Percentiles rank a stretch among this genome's conserved stretches.
These are phyloP conservation scores for Colletotrichum truncatum DNA, from an alignment of 2,329 filamentous ascomycete species.

Conservation along the genomic window DNA sequence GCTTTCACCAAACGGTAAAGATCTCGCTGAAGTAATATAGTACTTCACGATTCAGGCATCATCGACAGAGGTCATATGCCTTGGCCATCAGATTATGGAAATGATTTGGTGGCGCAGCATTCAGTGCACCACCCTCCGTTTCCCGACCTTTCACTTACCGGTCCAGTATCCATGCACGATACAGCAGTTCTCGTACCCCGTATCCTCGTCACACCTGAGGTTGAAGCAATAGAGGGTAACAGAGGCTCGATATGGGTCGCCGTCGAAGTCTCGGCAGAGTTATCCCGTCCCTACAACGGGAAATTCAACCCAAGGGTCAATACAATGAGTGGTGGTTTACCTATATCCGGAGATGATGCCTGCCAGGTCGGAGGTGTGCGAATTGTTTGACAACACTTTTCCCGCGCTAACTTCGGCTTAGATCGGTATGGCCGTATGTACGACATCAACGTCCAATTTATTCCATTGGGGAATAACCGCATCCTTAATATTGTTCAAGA, in stretches of 20 bases:
- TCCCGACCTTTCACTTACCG: not conserved
- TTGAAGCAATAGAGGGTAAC: constrained; percentile 43
- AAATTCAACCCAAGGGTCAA: not conserved
- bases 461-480: constrained; percentile 52
- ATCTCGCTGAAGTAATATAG: not conserved
- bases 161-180: not conserved
- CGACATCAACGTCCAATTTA: constrained; percentile 56
- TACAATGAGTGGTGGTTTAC: not conserved
- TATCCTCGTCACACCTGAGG: constrained; percentile 54
- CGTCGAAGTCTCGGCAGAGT: constrained; percentile 55
- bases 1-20: not conserved
- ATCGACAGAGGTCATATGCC: not conserved
- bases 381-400: not conserved
- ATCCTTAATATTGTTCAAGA: constrained; percentile 51
- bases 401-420: not conserved
- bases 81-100: not conserved
- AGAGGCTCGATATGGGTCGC: constrained; percentile 55
- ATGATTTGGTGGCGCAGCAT: not conserved
- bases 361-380: not conserved
- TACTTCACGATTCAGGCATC: not conserved
- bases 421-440: constrained; percentile 54
- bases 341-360: not conserved
- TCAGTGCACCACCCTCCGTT: not conserved
- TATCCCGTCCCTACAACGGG: constrained; percentile 35
- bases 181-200: constrained; percentile 49